phyloP scores from a whole-genome alignment of 305 asterid species.

The Fraxinus greggii region DNA sequence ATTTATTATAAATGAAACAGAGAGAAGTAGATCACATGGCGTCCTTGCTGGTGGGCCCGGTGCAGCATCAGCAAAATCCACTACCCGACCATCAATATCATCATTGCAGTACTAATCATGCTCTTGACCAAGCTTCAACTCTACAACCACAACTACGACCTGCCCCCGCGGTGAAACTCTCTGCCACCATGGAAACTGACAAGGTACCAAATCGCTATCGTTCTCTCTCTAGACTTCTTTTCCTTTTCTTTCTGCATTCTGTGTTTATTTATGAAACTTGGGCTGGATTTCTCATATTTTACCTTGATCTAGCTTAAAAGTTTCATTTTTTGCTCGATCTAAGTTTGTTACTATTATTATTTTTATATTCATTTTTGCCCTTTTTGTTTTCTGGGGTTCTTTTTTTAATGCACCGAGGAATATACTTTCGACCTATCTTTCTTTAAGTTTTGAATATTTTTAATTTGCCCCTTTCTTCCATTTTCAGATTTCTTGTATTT shows the following conservation, averaged over 20 bases:
- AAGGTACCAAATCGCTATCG: conserved; percentile 40
- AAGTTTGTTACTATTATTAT: neutral
- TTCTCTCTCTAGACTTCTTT: neutral
- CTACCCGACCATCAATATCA: conserved; percentile 40
- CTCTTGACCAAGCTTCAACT: conserved; percentile 33
- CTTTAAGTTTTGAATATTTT: neutral
- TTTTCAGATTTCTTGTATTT: neutral
- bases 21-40: conserved; percentile 52
- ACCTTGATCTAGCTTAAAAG: conserved; percentile 46
- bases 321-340: conserved; percentile 21
- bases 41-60: conserved; percentile 76
- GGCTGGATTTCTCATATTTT: conserved; percentile 20
- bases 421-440: neutral
- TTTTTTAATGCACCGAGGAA: conserved; percentile 4
- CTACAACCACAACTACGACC: conserved; percentile 9
- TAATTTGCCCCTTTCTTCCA: neutral
- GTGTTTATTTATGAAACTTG: conserved; percentile 25
- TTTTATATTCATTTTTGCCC: neutral
- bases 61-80: conserved; percentile 48
- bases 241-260: neutral
- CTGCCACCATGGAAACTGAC: conserved; percentile 60
- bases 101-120: conserved; percentile 27
- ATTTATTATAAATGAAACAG: too few species aligned
- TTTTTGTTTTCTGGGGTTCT: neutral
- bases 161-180: conserved; percentile 45